phyloP scores from a whole-genome alignment of 768 basidiomycete genomes.

The Mycena crocata region DNA sequence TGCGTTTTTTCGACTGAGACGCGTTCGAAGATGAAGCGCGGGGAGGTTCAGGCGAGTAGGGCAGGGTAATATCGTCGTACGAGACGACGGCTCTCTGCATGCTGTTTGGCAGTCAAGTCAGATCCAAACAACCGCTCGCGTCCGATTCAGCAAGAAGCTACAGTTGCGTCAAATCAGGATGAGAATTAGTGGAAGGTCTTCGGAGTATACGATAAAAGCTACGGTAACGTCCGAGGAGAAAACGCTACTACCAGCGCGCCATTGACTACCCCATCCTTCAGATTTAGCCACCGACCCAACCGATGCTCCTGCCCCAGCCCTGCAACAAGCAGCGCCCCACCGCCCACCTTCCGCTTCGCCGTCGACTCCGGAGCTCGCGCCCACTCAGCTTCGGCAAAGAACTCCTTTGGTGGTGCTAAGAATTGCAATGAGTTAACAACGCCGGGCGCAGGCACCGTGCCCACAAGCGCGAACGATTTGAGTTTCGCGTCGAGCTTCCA shows the following conservation, averaged over 20 bases:
- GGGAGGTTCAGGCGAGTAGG: conserved; percentile 42
- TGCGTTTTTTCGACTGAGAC: conserved; percentile 69
- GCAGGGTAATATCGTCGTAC: conserved; percentile 72
- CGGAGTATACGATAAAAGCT: no score
- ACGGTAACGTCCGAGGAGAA: conserved; percentile 51
- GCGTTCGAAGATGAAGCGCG: conserved; percentile 33
- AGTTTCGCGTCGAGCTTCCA: conserved; percentile 90
- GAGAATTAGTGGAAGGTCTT: no score
- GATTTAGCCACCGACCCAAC: conserved; percentile 87
- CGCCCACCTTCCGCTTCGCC: conserved; percentile 34
- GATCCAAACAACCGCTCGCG: conserved; percentile 17
- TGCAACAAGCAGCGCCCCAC: conserved; percentile 72
- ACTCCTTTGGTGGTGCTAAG: conserved; percentile 62
- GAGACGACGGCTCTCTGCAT: conserved; percentile 61
- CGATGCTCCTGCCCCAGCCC: conserved; percentile 90
- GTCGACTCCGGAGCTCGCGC: conserved; percentile 35
- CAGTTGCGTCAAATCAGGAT: no score
- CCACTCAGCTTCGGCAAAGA: conserved; percentile 55
- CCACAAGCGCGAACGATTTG: conserved; percentile 78
- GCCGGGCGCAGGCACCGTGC: conserved; percentile 75
- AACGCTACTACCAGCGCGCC: conserved; percentile 75
- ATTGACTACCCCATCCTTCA: conserved; percentile 82
- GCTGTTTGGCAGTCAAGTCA: conserved; percentile 28
- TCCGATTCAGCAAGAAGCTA: no score
- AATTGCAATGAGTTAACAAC: conserved; percentile 94